Base-by-base conservation (phyloP, 1,284 basidiomycete genomes). In the Ustilago trichophora region DNA sequence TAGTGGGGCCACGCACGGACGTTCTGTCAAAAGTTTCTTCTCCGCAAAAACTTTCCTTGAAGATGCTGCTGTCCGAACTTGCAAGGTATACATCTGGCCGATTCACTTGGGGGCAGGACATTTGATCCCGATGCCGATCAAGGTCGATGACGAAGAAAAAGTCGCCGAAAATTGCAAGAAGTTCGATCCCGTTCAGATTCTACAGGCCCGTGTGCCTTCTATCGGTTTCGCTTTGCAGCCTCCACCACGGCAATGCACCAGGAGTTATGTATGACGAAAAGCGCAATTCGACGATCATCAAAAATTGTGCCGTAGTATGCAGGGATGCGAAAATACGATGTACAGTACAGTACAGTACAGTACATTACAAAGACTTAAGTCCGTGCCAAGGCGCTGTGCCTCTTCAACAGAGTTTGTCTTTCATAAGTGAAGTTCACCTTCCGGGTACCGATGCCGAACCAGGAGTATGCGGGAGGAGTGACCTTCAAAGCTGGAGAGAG, bases 221-320 rank as follows among this genome's bases (percentile, higher is more conserved):
- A 19, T 26, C 40, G 27, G 29, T 12, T 33, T 44, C 29, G 18
- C 6, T 13, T 25, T 18, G 4, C 22, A 40, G 22, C 43, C 49
- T 43, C 49, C 49, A 51, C 49, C 19, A 25, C 49, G 49, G 49
- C 40, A 51, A 51, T 51, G 24, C 49, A 51, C 34, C 29, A 25
- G 18, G 13, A 8, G n/a, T 12, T 10, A 34, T 34, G 32, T 8
- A 6, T 22, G 32, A 16, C 32, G 10, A 9, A 18, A 8, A 13
- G 31, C 34, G 22, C 8, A n/a, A 18, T 25, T 21, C 21, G 32
- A 12, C 19, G 10, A 36, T 38, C 15, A 22, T 18, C 18, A 10
- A 22, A 27, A 43, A 29, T 42, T 21, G 27, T 41, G 37, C 29
- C 29, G 26, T 41, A 16, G 10, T n/a, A 25, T 38, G 16, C 21